Evolutionary conservation across 2,329 filamentous ascomycete genomes (phyloP).

Genomic region (Westerdykella sp.): DNA sequence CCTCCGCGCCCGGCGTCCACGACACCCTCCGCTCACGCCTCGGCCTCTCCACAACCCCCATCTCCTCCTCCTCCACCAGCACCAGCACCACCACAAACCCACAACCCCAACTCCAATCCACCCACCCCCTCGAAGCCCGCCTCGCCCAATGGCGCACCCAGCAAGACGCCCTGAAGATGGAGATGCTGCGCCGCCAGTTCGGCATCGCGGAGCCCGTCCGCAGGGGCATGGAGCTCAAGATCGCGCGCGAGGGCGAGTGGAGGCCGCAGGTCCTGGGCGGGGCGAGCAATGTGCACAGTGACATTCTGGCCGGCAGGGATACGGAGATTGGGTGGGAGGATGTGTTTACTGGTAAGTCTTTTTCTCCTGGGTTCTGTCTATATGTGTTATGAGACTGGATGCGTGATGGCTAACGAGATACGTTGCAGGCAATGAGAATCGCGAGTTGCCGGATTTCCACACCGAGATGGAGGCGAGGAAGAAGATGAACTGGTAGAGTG

Average conservation of each 20-base stretch:
- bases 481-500: constrained; percentile 59
- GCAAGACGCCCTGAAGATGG: constrained; percentile 82
- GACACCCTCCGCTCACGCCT: constrained; percentile 86
- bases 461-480: constrained; percentile 91
- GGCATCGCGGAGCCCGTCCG: constrained; percentile 90
- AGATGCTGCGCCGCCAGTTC: constrained; percentile 76
- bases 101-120: constrained; percentile 49
- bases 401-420: neutral
- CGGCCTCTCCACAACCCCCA: constrained; percentile 44
- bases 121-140: constrained; percentile 87
- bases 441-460: constrained; percentile 67
- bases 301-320: constrained; percentile 78
- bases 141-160: constrained; percentile 86
- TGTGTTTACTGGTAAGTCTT: constrained; percentile 68
- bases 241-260: constrained; percentile 74
- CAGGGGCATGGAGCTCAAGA: constrained; percentile 91
- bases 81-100: too few relatives aligned
- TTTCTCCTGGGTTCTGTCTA: constrained; percentile 6
- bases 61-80: constrained; percentile 36
- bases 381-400: neutral
- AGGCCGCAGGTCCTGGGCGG: constrained; percentile 64
- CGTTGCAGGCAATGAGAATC: constrained; percentile 57
- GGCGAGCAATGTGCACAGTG: constrained; percentile 70
- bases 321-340: constrained; percentile 84
- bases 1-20: constrained; percentile 87